Evolutionary conservation across 1,139 yeast genomes (phyloP).

Genomic region (Hemisphaericaspora subhashii): DNA sequence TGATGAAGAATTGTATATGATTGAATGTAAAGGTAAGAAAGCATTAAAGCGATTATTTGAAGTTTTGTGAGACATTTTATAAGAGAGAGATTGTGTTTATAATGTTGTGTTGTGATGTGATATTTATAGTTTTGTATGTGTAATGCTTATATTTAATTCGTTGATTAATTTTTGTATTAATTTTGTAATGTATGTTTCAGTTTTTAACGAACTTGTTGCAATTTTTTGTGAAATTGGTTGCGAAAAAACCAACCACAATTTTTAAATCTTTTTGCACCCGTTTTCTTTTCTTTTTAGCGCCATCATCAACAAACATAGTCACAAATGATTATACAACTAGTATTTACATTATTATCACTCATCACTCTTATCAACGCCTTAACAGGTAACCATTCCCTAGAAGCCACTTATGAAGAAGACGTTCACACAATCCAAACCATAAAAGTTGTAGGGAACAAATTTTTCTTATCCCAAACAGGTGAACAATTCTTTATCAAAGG

Average conservation of each 20-base stretch:
- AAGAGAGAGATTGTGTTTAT: not conserved
- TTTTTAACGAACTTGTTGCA: too few relatives aligned
- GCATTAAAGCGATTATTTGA: slow-evolving; percentile 39
- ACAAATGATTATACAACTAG: not conserved
- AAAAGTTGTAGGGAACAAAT: slow-evolving; percentile 43
- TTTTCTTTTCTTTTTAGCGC: not conserved
- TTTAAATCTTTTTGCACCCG: not conserved
- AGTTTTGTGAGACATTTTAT: slow-evolving; percentile 21
- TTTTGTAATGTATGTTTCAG: too few relatives aligned
- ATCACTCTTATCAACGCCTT: slow-evolving; percentile 1
- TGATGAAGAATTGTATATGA: slow-evolving; percentile 38
- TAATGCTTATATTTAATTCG: not conserved
- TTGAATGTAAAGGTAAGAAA: slow-evolving; percentile 48
- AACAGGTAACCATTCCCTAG: not conserved
- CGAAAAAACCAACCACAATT: not conserved
- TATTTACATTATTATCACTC: not conserved
- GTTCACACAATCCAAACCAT: slow-evolving; percentile 9
- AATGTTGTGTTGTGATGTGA: not conserved
- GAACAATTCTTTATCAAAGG: slow-evolving; percentile 59
- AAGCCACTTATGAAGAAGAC: not conserved
- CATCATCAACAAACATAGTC: not conserved
- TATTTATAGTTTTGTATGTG: not conserved
- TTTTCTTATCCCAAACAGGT: slow-evolving; percentile 39
- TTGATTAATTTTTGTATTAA: too few relatives aligned
- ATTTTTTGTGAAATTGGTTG: not conserved